These are phyloP conservation scores for Erythrophleum fordii DNA, from an alignment of 306 rosid species.

Conservation along the genomic window DNA sequence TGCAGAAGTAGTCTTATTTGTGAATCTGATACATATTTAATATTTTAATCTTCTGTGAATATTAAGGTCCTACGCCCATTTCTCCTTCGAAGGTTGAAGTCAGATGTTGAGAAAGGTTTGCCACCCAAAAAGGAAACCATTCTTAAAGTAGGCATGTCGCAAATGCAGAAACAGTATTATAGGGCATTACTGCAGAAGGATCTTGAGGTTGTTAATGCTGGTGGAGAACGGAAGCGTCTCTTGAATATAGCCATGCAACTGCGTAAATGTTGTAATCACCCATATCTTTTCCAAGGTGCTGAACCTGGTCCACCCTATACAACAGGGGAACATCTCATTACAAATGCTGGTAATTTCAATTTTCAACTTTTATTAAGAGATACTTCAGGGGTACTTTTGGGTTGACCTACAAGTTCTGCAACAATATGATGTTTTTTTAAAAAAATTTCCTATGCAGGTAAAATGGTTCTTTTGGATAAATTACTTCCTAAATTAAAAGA, in stretches of 20 bases:
- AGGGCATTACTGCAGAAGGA: constrained; percentile 95
- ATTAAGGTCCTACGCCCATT: constrained; percentile 93
- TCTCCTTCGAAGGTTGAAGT: constrained; percentile 94
- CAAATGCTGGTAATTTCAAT: constrained; percentile 76
- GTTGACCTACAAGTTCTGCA: constrained; percentile 11
- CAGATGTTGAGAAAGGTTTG: constrained; percentile 97
- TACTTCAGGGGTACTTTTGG: constrained; percentile 4
- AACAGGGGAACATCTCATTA: constrained; percentile 91
- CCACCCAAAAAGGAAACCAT: constrained; percentile 98
- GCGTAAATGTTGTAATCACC: constrained; percentile 97
- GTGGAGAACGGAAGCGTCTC: constrained; percentile 97
- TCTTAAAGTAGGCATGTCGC: constrained; percentile 98
- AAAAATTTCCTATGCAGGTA: constrained; percentile 53
- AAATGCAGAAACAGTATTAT: constrained; percentile 95
- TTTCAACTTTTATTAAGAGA: constrained; percentile 14
- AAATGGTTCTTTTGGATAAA: constrained; percentile 98
- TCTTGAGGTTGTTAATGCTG: constrained; percentile 99
- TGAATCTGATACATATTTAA: constrained; percentile 1
- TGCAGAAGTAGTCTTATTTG: background rate
- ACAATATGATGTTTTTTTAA: background rate
- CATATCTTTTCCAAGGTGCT: constrained; percentile 99
- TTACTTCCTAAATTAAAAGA: constrained; percentile 96
- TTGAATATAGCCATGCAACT: constrained; percentile 98
- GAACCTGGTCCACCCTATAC: constrained; percentile 99
- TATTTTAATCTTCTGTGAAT: constrained; percentile 27